A percentile compares a stretch with the other conserved stretches of the same genome.
Conservation (phyloP, 2,329 filamentous ascomycete species). For the Microcera coccophila region DNA sequence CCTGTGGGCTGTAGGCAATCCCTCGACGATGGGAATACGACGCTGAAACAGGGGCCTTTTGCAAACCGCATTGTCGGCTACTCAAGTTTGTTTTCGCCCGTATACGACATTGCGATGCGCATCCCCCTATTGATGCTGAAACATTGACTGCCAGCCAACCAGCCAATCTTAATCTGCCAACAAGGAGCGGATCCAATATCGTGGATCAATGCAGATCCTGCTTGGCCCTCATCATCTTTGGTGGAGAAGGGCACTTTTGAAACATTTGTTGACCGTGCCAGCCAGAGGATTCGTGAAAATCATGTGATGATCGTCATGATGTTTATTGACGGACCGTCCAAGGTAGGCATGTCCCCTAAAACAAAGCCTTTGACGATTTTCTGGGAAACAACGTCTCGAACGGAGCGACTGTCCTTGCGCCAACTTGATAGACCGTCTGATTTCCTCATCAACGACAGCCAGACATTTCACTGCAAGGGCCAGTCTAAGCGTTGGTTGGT, state of each 20-base stretch:
- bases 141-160: background rate
- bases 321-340: background rate
- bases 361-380: too few relatives aligned
- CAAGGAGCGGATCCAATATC: background rate
- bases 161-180: background rate
- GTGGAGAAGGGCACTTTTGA: background rate
- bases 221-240: background rate
- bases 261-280: background rate
- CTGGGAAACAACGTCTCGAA: too few relatives aligned
- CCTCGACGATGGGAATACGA: too few relatives aligned
- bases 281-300: background rate
- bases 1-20: too few relatives aligned
- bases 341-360: background rate
- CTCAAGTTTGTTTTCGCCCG: background rate
- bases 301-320: background rate
- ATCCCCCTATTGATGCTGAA: background rate
- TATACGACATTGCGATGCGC: constrained; percentile 18
- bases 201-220: background rate
- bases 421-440: background rate
- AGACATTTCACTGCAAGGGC: background rate
- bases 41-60: too few relatives aligned
- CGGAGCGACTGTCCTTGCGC: too few relatives aligned
- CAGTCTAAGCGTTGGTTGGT: background rate
- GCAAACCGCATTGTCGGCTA: too few relatives aligned
- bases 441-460: background rate